Percentiles rank a stretch among this genome's conserved stretches.
Conservation (phyloP, 306 rosid genomes). For the Dryas octopetala region DNA sequence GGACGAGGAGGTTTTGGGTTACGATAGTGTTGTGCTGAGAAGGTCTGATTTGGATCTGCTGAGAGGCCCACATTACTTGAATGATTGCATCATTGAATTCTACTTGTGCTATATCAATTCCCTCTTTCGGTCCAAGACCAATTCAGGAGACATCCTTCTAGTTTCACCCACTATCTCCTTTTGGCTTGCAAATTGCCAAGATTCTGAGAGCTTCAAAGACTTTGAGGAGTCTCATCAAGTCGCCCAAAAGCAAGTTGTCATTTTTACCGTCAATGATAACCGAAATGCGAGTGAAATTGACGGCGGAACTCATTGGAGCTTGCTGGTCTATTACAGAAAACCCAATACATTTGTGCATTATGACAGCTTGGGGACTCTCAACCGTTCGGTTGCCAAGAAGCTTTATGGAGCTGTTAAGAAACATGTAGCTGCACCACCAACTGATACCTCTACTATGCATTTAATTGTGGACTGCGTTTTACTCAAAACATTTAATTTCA, state of each 20-base stretch:
- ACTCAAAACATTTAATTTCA: too few species aligned
- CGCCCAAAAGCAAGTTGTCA: constrained; percentile 1
- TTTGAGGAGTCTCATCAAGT: constrained; percentile 10
- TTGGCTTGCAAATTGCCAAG: constrained; percentile 2
- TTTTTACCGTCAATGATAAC: constrained; percentile 17
- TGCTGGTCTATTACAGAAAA: constrained; percentile 21
- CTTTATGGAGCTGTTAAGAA: constrained; percentile 7
- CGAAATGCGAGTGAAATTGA: not conserved
- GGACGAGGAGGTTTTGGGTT: not conserved
- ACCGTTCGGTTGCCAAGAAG: not conserved
- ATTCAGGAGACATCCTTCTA: constrained; percentile 1
- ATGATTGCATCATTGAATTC: constrained; percentile 15
- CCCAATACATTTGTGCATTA: constrained; percentile 14
- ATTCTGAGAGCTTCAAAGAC: not conserved
- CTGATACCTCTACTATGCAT: too few species aligned
- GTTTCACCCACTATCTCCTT: constrained; percentile 7
- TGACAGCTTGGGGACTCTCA: constrained; percentile 15
- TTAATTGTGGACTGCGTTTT: too few species aligned
- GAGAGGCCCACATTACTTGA: constrained; percentile 10
- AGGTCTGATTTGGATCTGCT: not conserved
- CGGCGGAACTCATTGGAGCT: constrained; percentile 19
- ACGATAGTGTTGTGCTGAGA: not conserved
- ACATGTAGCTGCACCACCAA: not conserved
- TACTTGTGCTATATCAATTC: constrained; percentile 1
- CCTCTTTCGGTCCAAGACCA: too few species aligned